phyloP scores from a whole-genome alignment of 1,139 yeast species.

The Saccharomycopsis crataegensis region DNA sequence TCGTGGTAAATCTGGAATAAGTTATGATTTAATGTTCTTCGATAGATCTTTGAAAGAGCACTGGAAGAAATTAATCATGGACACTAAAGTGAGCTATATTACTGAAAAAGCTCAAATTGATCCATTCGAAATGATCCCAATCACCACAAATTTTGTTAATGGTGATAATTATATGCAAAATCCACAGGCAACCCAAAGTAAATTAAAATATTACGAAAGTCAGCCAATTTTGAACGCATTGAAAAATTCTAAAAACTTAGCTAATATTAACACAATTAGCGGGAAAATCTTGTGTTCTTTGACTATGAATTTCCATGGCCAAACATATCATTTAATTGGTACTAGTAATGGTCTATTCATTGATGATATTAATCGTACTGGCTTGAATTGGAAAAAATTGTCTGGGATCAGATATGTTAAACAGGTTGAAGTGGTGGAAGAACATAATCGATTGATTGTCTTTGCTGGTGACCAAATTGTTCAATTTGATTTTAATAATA shows the following conservation, averaged over 20 bases:
- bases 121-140: slow-evolving; percentile 13
- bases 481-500: slow-evolving; percentile 18
- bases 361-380: slow-evolving; percentile 19
- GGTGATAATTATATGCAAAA: neutral
- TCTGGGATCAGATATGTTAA: slow-evolving; percentile 18
- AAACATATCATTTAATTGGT: slow-evolving; percentile 18
- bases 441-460: slow-evolving; percentile 10
- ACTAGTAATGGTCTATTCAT: slow-evolving; percentile 16
- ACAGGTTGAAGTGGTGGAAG: slow-evolving; percentile 15
- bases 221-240: slow-evolving; percentile 9
- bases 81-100: slow-evolving; percentile 14
- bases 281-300: slow-evolving; percentile 16
- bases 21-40: slow-evolving; percentile 12
- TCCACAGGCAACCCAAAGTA: neutral
- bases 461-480: slow-evolving; percentile 19
- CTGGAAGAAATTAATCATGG: slow-evolving; percentile 15
- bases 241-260: slow-evolving; percentile 1
- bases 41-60: slow-evolving; percentile 11
- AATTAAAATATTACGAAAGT: slow-evolving; percentile 7
- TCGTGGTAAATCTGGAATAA: slow-evolving; percentile 8
- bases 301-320: slow-evolving; percentile 16
- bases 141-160: slow-evolving; percentile 12
- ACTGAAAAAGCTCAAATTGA: slow-evolving; percentile 6
- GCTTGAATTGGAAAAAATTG: slow-evolving; percentile 19
- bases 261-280: slow-evolving; percentile 1